Conservation (phyloP, 306 rosid genomes). For the Vigna angularis region DNA sequence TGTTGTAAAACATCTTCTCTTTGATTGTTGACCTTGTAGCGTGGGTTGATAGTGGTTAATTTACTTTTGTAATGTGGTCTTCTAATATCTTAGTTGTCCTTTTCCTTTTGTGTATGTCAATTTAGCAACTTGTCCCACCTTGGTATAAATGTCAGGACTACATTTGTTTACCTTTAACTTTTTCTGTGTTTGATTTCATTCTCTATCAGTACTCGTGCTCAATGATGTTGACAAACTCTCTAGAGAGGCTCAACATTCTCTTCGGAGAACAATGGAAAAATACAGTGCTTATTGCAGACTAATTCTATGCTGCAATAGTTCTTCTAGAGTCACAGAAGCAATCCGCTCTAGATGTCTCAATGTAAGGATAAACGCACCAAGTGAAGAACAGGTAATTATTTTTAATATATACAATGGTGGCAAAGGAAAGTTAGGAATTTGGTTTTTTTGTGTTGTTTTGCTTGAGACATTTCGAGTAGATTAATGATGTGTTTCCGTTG, state of each 20-base stretch:
- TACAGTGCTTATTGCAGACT: slow-evolving; percentile 91
- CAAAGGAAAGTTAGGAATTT: slow-evolving; percentile 4
- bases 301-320: slow-evolving; percentile 91
- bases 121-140: not conserved
- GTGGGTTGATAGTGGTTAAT: slow-evolving; percentile 19
- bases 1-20: slow-evolving; percentile 11
- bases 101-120: not conserved
- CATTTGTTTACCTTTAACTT: not conserved
- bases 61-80: not conserved
- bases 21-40: slow-evolving; percentile 3
- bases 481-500: slow-evolving; percentile 11
- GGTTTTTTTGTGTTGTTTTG: not conserved
- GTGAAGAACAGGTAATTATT: slow-evolving; percentile 74
- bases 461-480: slow-evolving; percentile 14
- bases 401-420: not conserved
- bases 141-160: not conserved
- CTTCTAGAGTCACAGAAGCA: slow-evolving; percentile 97
- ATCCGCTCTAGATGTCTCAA: slow-evolving; percentile 94
- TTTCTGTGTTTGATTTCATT: slow-evolving; percentile 38
- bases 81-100: too few relatives aligned
- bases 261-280: slow-evolving; percentile 95
- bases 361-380: slow-evolving; percentile 83
- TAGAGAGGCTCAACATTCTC: slow-evolving; percentile 95
- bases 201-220: slow-evolving; percentile 74
- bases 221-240: slow-evolving; percentile 96